Evolutionary conservation across 2,329 filamentous ascomycete genomes (phyloP), one percentile per base, ranked within the genome.

Genomic region (Claviceps fusiformis): DNA sequence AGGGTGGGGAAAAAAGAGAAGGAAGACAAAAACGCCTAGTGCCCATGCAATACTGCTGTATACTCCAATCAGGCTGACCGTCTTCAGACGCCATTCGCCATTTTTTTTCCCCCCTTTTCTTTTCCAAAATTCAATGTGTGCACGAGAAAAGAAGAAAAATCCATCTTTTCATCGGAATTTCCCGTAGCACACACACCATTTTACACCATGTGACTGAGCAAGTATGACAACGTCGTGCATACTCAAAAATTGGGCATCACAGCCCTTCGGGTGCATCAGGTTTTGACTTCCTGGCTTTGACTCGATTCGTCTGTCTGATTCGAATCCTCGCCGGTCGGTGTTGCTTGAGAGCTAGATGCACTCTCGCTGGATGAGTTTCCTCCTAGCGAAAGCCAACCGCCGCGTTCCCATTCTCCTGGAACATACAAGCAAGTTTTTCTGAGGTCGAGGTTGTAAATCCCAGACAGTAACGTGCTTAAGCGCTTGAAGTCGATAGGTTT

Each of bases 401-500:
- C 90, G n/a, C 75, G 73, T 62, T 95, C 89, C 90, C 89, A 95
- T 49, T 83, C 68, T 0, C 89, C 89, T 2, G 81, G 73, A 48
- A 75, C 69, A 64, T 95, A 95, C 0, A 90, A 65, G 61, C 81
- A 84, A n/a, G 74, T 68, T 19, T 78, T 68, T 19, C 88, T 77
- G 0, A 77, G 70, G 0, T 78, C 70, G 0, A 77, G 71, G 49
- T 87, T 77, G 3, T 81, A 75, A 44, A 93, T 87, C 1, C 88
- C 89, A 1, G 73, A 68, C 55, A 95, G 75, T 8, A 95, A 73
- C 27, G 78, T 75, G 56, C 81, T 81, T 0, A 95, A 74, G 9
- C 89, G 78, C 60, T 82, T 81, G 65, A 95, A 95, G 57, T 92
- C 83, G 48, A 95, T 87, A 0, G 89, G 89, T 64, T 95, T 95